Percentiles rank a stretch among this genome's conserved stretches.
These are phyloP conservation scores for Trichosporon sp. DNA, from an alignment of 1,284 basidiomycete genomes.

Conservation along the genomic window DNA sequence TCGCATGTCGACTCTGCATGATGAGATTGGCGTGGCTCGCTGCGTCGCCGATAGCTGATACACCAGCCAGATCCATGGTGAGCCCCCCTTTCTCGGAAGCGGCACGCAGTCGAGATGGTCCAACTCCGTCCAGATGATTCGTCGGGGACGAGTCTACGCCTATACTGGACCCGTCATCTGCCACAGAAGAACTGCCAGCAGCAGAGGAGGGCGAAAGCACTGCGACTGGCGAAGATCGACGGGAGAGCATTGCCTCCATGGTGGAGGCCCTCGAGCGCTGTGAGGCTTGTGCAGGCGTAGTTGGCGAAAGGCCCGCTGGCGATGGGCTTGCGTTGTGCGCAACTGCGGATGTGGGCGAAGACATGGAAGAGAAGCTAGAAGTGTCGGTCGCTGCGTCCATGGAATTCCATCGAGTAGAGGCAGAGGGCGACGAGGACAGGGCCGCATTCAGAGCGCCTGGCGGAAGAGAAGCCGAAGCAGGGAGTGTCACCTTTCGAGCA, in stretches of 20 bases:
- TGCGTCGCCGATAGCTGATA: constrained; percentile 50
- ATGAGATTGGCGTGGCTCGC: constrained; percentile 55
- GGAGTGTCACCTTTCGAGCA: constrained; percentile 7
- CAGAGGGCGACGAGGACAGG: neutral
- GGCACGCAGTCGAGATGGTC: constrained; percentile 12
- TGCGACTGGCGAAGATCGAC: neutral
- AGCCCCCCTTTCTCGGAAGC: constrained; percentile 20
- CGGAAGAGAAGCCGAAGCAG: constrained; percentile 11
- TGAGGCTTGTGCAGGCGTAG: neutral
- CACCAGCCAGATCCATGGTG: constrained; percentile 40
- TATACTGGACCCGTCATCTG: neutral
- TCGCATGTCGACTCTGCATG: constrained; percentile 55
- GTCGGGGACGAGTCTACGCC: neutral
- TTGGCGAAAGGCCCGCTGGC: neutral
- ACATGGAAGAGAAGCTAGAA: constrained; percentile 2
- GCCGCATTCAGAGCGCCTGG: neutral
- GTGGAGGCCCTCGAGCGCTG: neutral
- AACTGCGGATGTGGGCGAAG: neutral
- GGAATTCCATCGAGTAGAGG: constrained; percentile 1
- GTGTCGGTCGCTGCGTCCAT: neutral
- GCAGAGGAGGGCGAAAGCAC: constrained; percentile 8
- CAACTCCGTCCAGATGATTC: neutral
- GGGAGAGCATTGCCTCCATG: neutral
- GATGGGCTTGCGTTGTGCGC: neutral
- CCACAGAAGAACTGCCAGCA: neutral